Percentiles rank a stretch among this genome's conserved stretches.
Conservation (phyloP, 1,284 basidiomycete species). For the Boletus hoseneyae region DNA sequence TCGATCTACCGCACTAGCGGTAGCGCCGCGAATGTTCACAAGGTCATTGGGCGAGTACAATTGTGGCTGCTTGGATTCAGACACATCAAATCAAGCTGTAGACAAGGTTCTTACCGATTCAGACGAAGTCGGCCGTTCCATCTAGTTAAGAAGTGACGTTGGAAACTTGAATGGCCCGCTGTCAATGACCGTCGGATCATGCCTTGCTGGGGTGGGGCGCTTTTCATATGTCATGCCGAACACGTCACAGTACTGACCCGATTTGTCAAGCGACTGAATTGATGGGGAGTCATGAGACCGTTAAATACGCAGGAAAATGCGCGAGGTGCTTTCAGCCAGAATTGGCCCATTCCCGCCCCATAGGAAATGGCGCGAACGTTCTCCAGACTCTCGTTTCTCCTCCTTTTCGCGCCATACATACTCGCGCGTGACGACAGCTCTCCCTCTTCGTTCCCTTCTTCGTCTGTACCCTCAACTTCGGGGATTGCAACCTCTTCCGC, state of each 20-base stretch:
- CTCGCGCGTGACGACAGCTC: slow-evolving; percentile 3
- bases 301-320: slow-evolving; percentile 10
- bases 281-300: not conserved
- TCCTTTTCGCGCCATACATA: slow-evolving; percentile 15
- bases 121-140: too few species aligned
- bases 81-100: too few species aligned
- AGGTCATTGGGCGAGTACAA: too few species aligned
- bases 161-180: too few species aligned
- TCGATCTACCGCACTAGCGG: too few species aligned
- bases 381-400: slow-evolving; percentile 14
- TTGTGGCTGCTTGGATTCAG: too few species aligned
- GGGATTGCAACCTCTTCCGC: not conserved
- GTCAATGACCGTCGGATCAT: too few species aligned
- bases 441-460: not conserved
- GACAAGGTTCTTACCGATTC: too few species aligned
- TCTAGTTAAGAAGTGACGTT: too few species aligned
- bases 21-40: too few species aligned
- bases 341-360: not conserved
- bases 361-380: slow-evolving; percentile 17
- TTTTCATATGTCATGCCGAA: not conserved
- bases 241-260: slow-evolving; percentile 1
- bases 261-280: not conserved
- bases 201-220: not conserved
- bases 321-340: not conserved
- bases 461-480: slow-evolving; percentile 1